Conservation (phyloP, 768 basidiomycete genomes). For the Leccinum barrowsii region DNA sequence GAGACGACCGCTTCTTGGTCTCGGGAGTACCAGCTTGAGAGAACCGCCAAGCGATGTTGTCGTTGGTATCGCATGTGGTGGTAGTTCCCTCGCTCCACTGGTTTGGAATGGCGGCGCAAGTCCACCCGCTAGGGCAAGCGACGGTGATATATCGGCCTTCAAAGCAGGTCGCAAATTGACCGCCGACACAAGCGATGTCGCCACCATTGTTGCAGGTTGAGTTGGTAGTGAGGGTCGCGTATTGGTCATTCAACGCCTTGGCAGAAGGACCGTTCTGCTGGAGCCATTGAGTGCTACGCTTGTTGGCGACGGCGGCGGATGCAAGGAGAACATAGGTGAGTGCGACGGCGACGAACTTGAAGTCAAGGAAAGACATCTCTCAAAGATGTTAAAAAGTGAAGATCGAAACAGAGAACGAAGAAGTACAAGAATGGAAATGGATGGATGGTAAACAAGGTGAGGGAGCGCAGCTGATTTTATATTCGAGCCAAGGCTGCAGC, state of each 20-base stretch:
- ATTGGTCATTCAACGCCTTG: constrained; percentile 22
- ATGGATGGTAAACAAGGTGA: not conserved
- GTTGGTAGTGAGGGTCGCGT: constrained; percentile 9
- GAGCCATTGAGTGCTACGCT: constrained; percentile 17
- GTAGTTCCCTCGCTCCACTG: constrained; percentile 20
- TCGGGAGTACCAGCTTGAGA: constrained; percentile 12
- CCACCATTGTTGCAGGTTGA: constrained; percentile 18
- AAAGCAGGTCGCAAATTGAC: constrained; percentile 14
- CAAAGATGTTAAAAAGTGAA: constrained; percentile 10
- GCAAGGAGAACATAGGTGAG: constrained; percentile 15
- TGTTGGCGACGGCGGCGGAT: constrained; percentile 18
- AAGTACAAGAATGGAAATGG: not conserved
- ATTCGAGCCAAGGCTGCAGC: not conserved
- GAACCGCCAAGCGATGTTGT: constrained; percentile 10
- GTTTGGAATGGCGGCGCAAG: constrained; percentile 25
- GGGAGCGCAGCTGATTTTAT: not conserved
- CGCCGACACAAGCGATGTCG: constrained; percentile 16
- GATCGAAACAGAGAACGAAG: not conserved
- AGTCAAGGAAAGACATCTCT: constrained; percentile 17
- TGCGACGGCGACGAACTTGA: constrained; percentile 11
- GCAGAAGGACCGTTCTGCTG: constrained; percentile 27
- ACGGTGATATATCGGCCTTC: constrained; percentile 10
- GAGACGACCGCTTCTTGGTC: constrained; percentile 7
- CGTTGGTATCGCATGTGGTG: constrained; percentile 16
- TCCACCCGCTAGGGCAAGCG: constrained; percentile 13